Base-by-base conservation (phyloP, 345 rosid genomes). In the Aegle marmelos region DNA sequence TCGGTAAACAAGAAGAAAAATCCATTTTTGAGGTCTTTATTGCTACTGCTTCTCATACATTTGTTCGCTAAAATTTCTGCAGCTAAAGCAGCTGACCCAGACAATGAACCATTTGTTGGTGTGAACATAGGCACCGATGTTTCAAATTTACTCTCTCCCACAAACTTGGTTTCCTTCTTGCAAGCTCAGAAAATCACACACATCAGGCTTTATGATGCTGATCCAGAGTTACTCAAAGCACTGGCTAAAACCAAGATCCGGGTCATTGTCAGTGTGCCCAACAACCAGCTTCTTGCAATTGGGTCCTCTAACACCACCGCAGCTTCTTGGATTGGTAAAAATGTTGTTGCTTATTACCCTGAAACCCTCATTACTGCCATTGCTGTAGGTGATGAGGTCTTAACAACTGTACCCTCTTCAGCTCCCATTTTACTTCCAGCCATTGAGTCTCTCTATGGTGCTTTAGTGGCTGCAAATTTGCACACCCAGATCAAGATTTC, bases 351-450 rank as follows among this genome's bases (percentile, higher is more conserved):
- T 76, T 91, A 78, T 79, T 92, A 90, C 86, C 99, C 98, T 9
- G 81, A 89, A 53, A 94, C 98, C 19, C 70, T 90, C 22, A 92
- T 94, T 72, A 85, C 93, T 5, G 87, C 87, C 65, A 88, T 94
- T 73, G 90, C 94, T 11, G 99, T 96, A 19, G 99, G 99, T 1
- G 98, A 94, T 61, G 99, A 96, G 87, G 97, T 96, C 8, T 83
- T 96, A 39, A 96, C 98, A 21, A 90, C 98, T 7, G 83, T 96
- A n/a, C 94, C 95, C 34, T 90, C 95, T 78, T 90, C 98, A 1
- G 91, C 94, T 74, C 97, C 98, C 68, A 67, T 96, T 79, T 80
- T 96, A 21, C 65, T 94, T 56, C 94, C 98, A 17, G 99, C 99
- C 1, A 92, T 96, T 70, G 89, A 94, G 83, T 89, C 94, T 53